These are phyloP conservation scores for Sugiyamaella pinicola DNA, from an alignment of 1,139 yeast species.

Conservation along the genomic window DNA sequence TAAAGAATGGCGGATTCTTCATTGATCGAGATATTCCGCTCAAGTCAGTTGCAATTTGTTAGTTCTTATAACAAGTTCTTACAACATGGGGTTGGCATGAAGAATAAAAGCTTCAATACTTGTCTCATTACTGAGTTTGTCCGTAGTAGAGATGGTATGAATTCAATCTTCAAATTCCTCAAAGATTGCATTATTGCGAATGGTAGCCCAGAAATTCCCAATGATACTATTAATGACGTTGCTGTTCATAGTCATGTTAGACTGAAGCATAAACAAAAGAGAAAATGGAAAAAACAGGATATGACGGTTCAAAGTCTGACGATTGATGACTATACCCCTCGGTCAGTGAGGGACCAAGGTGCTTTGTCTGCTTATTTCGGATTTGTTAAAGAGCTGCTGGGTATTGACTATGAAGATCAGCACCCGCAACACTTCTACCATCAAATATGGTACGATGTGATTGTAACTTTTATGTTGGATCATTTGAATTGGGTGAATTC, in stretches of 20 bases:
- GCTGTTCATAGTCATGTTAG: constrained; percentile 8
- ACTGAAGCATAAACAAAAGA: constrained; percentile 14
- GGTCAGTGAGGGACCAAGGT: constrained; percentile 13
- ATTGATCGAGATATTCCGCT: constrained; percentile 12
- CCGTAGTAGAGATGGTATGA: constrained; percentile 15
- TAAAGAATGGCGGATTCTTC: constrained; percentile 15
- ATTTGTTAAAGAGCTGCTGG: constrained; percentile 4
- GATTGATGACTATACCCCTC: constrained; percentile 10
- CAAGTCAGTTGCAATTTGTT: constrained; percentile 7
- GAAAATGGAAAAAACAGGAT: constrained; percentile 13
- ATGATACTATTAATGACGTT: constrained; percentile 5
- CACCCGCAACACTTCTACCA: constrained; percentile 8
- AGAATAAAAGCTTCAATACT: constrained; percentile 1
- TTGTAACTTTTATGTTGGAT: constrained; percentile 13
- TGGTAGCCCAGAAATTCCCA: constrained; percentile 7
- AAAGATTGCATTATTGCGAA: constrained; percentile 14
- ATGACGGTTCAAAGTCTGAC: neutral
- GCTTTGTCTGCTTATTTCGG: constrained; percentile 16
- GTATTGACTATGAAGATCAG: neutral
- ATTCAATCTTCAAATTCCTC: constrained; percentile 9
- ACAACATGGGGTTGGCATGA: neutral
- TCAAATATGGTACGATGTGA: constrained; percentile 16
- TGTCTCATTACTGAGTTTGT: constrained; percentile 13
- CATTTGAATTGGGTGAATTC: constrained; percentile 13
- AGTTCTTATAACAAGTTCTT: constrained; percentile 9